Percentiles rank a stretch among this genome's conserved stretches.
Evolutionary conservation across 2,329 filamentous ascomycete genomes (phyloP).

Genomic region (Claviceps purpurea): DNA sequence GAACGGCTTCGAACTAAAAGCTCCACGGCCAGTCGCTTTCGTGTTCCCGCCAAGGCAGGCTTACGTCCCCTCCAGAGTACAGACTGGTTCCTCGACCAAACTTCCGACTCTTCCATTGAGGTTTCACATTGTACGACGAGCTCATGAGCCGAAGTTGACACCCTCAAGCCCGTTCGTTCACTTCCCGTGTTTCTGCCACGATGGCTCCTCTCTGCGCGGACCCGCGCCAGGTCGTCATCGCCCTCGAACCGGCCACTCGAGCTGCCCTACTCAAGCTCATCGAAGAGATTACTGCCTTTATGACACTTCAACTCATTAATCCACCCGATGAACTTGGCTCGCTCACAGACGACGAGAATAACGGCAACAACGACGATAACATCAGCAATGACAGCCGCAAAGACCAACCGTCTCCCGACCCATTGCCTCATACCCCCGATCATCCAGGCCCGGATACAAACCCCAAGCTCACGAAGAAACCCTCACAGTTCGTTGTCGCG

Average conservation of each 20-base stretch:
- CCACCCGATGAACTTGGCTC: slow-evolving; percentile 18
- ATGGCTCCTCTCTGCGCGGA: slow-evolving; percentile 44
- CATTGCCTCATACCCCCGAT: neutral
- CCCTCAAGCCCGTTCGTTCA: neutral
- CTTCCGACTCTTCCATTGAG: neutral
- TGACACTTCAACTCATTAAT: slow-evolving; percentile 37
- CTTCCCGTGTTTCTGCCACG: slow-evolving; percentile 2
- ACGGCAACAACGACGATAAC: neutral
- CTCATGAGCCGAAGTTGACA: neutral
- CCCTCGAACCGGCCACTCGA: slow-evolving; percentile 38
- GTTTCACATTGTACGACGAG: neutral
- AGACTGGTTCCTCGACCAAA: too few relatives aligned
- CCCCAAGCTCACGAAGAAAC: slow-evolving; percentile 5
- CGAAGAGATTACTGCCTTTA: slow-evolving; percentile 37
- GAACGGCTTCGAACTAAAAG: neutral
- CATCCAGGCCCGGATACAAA: neutral
- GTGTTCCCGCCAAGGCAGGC: neutral
- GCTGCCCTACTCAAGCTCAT: slow-evolving; percentile 37
- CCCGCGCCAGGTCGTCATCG: slow-evolving; percentile 40
- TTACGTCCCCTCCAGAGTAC: too few relatives aligned
- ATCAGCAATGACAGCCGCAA: neutral
- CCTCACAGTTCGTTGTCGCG: neutral
- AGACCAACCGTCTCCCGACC: slow-evolving; percentile 4
- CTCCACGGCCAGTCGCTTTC: neutral
- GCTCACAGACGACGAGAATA: slow-evolving; percentile 11